Evolutionary conservation across 1,284 basidiomycete genomes (phyloP).

Genomic region (Leccinum cinnamomeum): DNA sequence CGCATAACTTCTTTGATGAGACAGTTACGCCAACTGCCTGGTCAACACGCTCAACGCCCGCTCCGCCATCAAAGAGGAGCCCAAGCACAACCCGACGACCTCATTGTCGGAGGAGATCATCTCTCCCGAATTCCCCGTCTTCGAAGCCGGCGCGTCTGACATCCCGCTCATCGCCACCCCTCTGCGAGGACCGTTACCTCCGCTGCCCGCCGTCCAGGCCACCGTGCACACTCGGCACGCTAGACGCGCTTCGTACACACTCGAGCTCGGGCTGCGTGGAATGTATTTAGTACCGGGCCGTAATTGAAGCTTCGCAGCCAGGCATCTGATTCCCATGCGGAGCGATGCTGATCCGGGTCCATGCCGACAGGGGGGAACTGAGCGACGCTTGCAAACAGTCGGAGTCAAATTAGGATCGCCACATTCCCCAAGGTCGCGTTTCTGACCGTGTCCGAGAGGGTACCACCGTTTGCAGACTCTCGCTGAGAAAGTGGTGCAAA

Average conservation of each 20-base stretch:
- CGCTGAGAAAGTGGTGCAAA: neutral
- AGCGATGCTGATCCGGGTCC: neutral
- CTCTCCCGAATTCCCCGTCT: neutral
- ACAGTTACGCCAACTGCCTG: conserved; percentile 3
- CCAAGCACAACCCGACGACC: neutral
- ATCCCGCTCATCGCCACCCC: neutral
- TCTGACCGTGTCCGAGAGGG: neutral
- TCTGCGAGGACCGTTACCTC: neutral
- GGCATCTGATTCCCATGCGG: neutral
- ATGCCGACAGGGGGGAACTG: neutral
- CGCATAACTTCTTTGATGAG: neutral
- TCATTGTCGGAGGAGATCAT: neutral
- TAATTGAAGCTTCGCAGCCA: neutral
- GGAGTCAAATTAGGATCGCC: neutral
- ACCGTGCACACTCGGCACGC: neutral
- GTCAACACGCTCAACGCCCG: conserved; percentile 5
- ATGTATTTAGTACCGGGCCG: neutral
- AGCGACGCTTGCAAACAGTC: neutral
- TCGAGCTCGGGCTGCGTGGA: neutral
- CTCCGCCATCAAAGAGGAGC: neutral
- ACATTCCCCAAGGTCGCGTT: neutral
- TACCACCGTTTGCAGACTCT: neutral
- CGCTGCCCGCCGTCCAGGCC: neutral
- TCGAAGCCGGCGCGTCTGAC: neutral
- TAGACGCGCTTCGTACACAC: neutral